Base-by-base conservation (phyloP, 2,329 filamentous ascomycete genomes). In the Myrmaecium sp. region DNA sequence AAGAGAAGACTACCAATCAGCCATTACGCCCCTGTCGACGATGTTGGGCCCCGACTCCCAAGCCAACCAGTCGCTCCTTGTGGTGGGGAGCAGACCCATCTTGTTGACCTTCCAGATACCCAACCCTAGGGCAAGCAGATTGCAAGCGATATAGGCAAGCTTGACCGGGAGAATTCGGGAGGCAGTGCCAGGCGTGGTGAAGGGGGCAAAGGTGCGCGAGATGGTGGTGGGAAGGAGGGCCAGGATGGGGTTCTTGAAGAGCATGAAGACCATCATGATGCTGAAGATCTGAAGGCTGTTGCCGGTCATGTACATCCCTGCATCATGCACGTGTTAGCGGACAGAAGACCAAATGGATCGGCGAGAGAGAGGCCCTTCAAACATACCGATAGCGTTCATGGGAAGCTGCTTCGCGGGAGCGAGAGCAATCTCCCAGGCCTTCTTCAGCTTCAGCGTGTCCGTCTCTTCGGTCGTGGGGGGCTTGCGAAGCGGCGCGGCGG, bases 241-340 rank as follows among this genome's bases (percentile, higher is more conserved):
- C 53, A 81, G 70, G 33, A 98, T 66, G 6, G 89, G 89, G 39
- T 80, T 91, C 64, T 95, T 95, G 66, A 98, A 98, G 23, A 92
- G 74, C 78, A 94, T 95, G 44, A 86, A 84, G 11, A 95, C 86
- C 84, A 95, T 98, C 82, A 95, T 95, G 56, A 98, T 95, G 55
- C 79, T 91, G 62, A 98, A 98, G 39, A 98, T 95, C 52, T 98
- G 89, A 24, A 98, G 69, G 34, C 81, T 83, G 59, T 95, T 98
- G 44, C 89, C 89, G 17, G 86, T 91, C 89, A 98, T 98, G 66
- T 98, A 98, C 83, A 95, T 95, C 74, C 51, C 51, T 54, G 15
- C 5, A 16, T 4, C 10, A 14, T 14, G 19, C 14, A 7, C 14
- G 16, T 12, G 9, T 17, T 14, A 16, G 23, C 18, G 13, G 3